These are phyloP conservation scores for Leucocoprinus birnbaumii DNA, from an alignment of 768 basidiomycete species.

Conservation along the genomic window DNA sequence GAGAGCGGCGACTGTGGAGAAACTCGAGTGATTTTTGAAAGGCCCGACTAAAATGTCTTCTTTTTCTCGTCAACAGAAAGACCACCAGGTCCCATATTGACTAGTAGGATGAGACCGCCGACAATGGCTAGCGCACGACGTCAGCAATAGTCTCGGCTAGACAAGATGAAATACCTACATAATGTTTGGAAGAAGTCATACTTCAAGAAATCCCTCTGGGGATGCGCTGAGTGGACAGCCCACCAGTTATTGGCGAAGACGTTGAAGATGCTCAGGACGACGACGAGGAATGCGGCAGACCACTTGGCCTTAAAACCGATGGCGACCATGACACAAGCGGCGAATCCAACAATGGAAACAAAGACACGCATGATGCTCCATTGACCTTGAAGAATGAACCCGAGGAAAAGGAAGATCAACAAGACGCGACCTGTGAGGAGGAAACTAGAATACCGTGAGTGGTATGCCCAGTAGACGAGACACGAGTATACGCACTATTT, in stretches of 20 bases:
- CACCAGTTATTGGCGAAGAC: conserved; percentile 99
- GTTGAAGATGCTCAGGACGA: conserved; percentile 92
- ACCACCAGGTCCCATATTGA: conserved; percentile 98
- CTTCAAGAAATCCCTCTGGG: conserved; percentile 98
- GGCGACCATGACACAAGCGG: conserved; percentile 93
- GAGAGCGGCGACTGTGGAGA: background rate
- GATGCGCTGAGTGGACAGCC: conserved; percentile 88
- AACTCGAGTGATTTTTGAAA: background rate
- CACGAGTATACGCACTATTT: conserved; percentile 75
- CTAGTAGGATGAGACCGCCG: conserved; percentile 93
- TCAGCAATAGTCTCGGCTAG: background rate
- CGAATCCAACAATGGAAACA: conserved; percentile 87
- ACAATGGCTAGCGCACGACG: conserved; percentile 63
- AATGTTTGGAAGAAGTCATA: conserved; percentile 99
- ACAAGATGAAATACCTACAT: conserved; percentile 37
- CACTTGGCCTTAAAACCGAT: conserved; percentile 99
- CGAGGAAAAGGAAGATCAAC: conserved; percentile 98
- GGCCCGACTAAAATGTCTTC: conserved; percentile 69
- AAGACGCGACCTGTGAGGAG: conserved; percentile 95
- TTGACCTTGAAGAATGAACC: conserved; percentile 91
- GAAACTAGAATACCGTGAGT: conserved; percentile 54
- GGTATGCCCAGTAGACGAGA: background rate
- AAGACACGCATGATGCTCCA: conserved; percentile 87
- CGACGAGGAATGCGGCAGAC: conserved; percentile 93
- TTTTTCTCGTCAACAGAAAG: conserved; percentile 99